These are phyloP conservation scores for rapeseed (Brassica napus) DNA, from an alignment of 345 rosid genomes.

Conservation along the genomic window Da-Ae NC_063445.1:152001-152500, in stretches of 20 bases:
- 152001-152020: neutral
- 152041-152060: neutral
- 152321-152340: conserved; percentile 37
- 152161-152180: conserved; percentile 86
- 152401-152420: neutral
- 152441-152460: neutral
- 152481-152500: conserved; percentile 75
- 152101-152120: neutral
- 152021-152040: neutral
- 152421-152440: neutral
- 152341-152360: conserved; percentile 80
- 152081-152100: neutral
- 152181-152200: conserved; percentile 60
- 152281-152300: too few species aligned
- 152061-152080: neutral
- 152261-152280: conserved; percentile 52
- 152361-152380: conserved; percentile 92
- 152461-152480: conserved; percentile 71
- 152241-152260: conserved; percentile 88
- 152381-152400: conserved; percentile 71
- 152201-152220: conserved; percentile 87
- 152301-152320: neutral
- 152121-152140: too few species aligned
- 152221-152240: conserved; percentile 82
- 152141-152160: conserved; percentile 2